A percentile compares a stretch with the other conserved stretches of the same genome.
These are phyloP conservation scores for Podospora australis DNA, from an alignment of 495 filamentous ascomycete genomes.

Conservation along the genomic window DNA sequence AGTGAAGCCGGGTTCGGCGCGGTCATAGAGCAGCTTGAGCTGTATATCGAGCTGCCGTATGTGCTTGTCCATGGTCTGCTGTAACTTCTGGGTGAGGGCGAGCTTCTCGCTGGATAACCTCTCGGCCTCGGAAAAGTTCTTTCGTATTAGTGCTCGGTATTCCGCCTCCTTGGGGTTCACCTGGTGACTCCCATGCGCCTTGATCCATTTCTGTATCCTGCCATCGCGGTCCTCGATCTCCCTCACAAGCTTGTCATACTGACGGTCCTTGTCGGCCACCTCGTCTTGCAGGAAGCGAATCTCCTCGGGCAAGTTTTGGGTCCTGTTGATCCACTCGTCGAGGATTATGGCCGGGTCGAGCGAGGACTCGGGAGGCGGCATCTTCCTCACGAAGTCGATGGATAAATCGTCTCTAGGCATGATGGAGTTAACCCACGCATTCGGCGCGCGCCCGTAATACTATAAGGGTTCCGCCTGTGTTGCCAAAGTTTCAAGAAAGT, in stretches of 20 bases:
- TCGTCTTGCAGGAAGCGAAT: slow-evolving; percentile 91
- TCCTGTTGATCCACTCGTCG: slow-evolving; percentile 82
- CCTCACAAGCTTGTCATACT: slow-evolving; percentile 64
- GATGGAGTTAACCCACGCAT: slow-evolving; percentile 33
- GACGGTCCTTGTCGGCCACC: slow-evolving; percentile 81
- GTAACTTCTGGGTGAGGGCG: slow-evolving; percentile 67
- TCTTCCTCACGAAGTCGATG: slow-evolving; percentile 51
- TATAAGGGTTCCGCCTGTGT: slow-evolving; percentile 3
- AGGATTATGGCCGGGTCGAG: slow-evolving; percentile 81
- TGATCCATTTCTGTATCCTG: slow-evolving; percentile 86
- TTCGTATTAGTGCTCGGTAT: slow-evolving; percentile 60
- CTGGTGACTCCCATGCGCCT: slow-evolving; percentile 69
- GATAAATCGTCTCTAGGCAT: slow-evolving; percentile 60
- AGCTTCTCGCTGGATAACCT: slow-evolving; percentile 84
- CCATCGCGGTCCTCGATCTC: slow-evolving; percentile 71
- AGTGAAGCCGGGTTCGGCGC: slow-evolving; percentile 62
- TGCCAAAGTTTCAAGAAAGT: too few relatives aligned
- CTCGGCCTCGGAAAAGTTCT: slow-evolving; percentile 64
- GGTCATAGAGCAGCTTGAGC: slow-evolving; percentile 74
- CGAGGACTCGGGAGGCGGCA: slow-evolving; percentile 45
- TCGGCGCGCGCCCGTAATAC: too few relatives aligned
- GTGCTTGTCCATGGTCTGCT: slow-evolving; percentile 77
- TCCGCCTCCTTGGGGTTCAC: slow-evolving; percentile 82
- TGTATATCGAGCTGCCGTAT: slow-evolving; percentile 80
- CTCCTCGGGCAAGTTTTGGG: slow-evolving; percentile 85